Evolutionary conservation across 768 basidiomycete species (phyloP).

Genomic region (Paxillus ammoniavirescens): DNA sequence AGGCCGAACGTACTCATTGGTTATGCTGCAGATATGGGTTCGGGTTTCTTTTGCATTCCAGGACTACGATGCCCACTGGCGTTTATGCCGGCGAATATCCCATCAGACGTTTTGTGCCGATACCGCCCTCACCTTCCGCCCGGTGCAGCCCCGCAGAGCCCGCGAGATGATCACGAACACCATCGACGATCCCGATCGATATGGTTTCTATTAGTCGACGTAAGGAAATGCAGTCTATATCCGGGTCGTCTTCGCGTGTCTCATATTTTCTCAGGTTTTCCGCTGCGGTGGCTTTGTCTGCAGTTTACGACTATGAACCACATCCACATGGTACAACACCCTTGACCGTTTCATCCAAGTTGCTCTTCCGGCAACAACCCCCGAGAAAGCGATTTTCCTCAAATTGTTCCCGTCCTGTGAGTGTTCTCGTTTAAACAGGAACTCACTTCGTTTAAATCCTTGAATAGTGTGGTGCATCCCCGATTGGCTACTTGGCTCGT

Average conservation of each 20-base stretch:
- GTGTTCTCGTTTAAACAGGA: background rate
- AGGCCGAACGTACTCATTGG: no score
- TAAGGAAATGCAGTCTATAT: background rate
- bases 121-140: background rate
- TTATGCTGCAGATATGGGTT: conserved; percentile 5
- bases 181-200: background rate
- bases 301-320: conserved; percentile 4
- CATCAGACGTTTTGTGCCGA: conserved; percentile 2
- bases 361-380: background rate
- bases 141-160: conserved; percentile 4
- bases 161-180: background rate
- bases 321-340: background rate
- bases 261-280: background rate
- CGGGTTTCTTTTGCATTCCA: conserved; percentile 1
- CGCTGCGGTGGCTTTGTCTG: background rate
- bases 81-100: background rate
- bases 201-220: background rate
- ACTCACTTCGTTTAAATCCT: background rate
- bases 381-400: conserved; percentile 1
- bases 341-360: background rate
- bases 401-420: conserved; percentile 9
- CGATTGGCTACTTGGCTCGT: conserved; percentile 13
- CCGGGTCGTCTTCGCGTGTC: background rate
- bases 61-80: conserved; percentile 6
- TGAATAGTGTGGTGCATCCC: conserved; percentile 20